Base-by-base conservation (phyloP, 2,329 filamentous ascomycete genomes). In the Daldinia eschscholtzii region DNA sequence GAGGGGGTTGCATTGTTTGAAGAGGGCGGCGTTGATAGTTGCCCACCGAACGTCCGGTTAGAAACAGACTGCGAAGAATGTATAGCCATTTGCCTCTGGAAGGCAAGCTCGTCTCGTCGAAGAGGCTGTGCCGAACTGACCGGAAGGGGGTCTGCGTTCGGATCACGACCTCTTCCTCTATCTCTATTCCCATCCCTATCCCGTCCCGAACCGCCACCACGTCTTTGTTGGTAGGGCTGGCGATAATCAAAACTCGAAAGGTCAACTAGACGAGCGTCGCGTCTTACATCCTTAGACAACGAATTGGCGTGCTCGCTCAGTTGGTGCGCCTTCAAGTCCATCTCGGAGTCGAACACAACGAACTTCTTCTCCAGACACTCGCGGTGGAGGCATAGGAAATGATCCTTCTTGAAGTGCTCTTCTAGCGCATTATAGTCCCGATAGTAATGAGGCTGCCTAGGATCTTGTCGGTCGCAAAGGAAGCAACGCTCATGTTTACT, bases 301-400 rank as follows among this genome's bases (percentile, higher is more conserved):
- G 91, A 88, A 73, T 90, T 89, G 0, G 91, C 93, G 77, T 99
- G 96, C 61, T 91, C 88, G 74, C 92, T 91, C 9, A 99, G 82
- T 78, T 97, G 93, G 81, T 99, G 96, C 2, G 92, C 96, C 79
- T 98, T 97, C 53, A 99, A 83, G 76, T 99, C 96, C 85, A 99
- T 90, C 76, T 98, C 93, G 0, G 94, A 94, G 62, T 93, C 93
- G 74, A 99, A 99, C 0, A 98, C 96, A 33, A 98, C 92, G 78
- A 98, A 98, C 79, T 98, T 98, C 87, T 97, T 97, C 74, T 98
- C 96, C 76, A 96, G 79, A 76, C 96, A 99, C 77, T 97, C 94
- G 61, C 87, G 86, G 75, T 99, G 94, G 6, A 88, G 80, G 77
- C 96, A 99, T 0, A 94, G 83, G 76, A 91, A 97, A 79, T 99